phyloP scores from a whole-genome alignment of 2,329 filamentous ascomycete genomes.

The Penicillium digitatum region DNA sequence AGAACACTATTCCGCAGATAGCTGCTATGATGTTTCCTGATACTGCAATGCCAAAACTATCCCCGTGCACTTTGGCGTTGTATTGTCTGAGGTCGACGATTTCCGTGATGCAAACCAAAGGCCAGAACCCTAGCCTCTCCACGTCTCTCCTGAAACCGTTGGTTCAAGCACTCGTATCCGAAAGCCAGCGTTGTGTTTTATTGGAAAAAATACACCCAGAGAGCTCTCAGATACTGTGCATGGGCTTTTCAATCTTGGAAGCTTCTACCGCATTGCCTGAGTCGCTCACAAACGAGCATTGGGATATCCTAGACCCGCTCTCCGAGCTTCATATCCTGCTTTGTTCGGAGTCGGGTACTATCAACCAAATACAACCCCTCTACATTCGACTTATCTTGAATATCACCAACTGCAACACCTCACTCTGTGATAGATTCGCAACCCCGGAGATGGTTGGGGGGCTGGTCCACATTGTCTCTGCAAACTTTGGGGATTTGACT shows the following conservation, averaged over 20 bases:
- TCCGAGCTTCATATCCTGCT: constrained; percentile 40
- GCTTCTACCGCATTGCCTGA: constrained; percentile 32
- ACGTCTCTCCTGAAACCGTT: constrained; percentile 27
- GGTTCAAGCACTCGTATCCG: constrained; percentile 27
- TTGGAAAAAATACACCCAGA: constrained; percentile 6
- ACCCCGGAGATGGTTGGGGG: constrained; percentile 35
- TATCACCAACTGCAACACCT: constrained; percentile 73
- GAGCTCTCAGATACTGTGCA: constrained; percentile 24
- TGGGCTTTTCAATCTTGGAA: constrained; percentile 39
- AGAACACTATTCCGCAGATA: constrained; percentile 23
- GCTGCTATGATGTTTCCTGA: constrained; percentile 26
- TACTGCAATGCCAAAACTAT: constrained; percentile 18
- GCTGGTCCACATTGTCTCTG: constrained; percentile 36
- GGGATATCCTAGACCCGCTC: constrained; percentile 29
- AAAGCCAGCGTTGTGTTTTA: constrained; percentile 2
- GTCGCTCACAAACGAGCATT: constrained; percentile 26
- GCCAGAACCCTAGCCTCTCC: constrained; percentile 30
- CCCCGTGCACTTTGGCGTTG: constrained; percentile 34
- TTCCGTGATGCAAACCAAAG: constrained; percentile 31
- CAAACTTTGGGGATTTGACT: constrained; percentile 30
- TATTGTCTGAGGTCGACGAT: constrained; percentile 33
- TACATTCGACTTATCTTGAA: constrained; percentile 74
- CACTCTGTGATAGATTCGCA: constrained; percentile 66
- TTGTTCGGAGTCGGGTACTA: constrained; percentile 21
- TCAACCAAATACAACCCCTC: constrained; percentile 31